phyloP scores from a whole-genome alignment of 441 rosid genomes.

The Erysimum pusillum region DNA sequence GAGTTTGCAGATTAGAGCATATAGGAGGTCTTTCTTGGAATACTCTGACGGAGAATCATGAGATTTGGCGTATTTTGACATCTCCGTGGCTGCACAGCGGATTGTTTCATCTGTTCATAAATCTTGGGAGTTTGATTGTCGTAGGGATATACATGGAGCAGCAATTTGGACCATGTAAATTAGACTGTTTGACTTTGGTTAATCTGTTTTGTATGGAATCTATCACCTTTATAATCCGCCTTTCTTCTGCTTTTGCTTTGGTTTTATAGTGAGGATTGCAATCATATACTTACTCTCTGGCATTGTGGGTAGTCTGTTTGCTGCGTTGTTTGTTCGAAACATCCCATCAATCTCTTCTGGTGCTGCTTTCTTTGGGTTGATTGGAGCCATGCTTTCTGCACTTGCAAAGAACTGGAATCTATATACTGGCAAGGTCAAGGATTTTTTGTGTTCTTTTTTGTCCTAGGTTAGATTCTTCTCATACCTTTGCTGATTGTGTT shows the following conservation, averaged over 20 bases:
- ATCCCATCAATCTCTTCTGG: constrained; percentile 73
- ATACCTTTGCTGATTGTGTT: constrained; percentile 21
- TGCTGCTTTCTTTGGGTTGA: constrained; percentile 72
- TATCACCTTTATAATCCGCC: not conserved
- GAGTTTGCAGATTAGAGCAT: constrained; percentile 65
- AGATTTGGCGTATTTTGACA: constrained; percentile 69
- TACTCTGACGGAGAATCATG: constrained; percentile 53
- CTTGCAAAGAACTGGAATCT: constrained; percentile 72
- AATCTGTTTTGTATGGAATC: not conserved
- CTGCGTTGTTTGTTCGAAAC: constrained; percentile 69
- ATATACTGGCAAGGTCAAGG: constrained; percentile 69
- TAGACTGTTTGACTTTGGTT: constrained; percentile 4
- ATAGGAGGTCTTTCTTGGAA: constrained; percentile 77
- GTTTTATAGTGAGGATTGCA: constrained; percentile 72
- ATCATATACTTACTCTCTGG: constrained; percentile 74
- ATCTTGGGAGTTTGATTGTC: constrained; percentile 59
- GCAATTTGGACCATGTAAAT: constrained; percentile 80
- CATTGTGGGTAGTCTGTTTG: constrained; percentile 65
- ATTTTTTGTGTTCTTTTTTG: not conserved
- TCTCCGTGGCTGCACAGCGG: constrained; percentile 82
- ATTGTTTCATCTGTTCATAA: constrained; percentile 68
- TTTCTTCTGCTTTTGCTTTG: constrained; percentile 33
- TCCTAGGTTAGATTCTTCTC: not conserved
- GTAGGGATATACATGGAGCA: constrained; percentile 84
- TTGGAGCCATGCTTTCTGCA: constrained; percentile 80